A percentile compares a stretch with the other conserved stretches of the same genome.
These are phyloP conservation scores for Diutina ranongensis DNA, from an alignment of 1,139 yeast species.

Conservation along the genomic window DNA sequence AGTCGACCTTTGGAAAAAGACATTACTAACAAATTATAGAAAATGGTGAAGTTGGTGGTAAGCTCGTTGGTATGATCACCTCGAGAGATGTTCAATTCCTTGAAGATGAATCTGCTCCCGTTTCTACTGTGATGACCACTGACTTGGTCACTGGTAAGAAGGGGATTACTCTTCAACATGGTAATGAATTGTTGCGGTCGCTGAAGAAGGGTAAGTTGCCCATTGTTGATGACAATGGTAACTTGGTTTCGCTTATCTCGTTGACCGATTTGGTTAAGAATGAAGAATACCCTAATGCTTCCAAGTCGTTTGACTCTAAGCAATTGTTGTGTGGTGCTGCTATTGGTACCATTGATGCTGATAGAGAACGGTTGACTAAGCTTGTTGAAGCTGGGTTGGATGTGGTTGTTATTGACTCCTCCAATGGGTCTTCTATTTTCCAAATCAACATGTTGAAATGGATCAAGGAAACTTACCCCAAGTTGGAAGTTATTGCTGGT, in stretches of 20 bases:
- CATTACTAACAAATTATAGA: constrained; percentile 39
- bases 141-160: constrained; percentile 75
- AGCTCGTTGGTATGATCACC: constrained; percentile 88
- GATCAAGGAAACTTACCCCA: constrained; percentile 74
- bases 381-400: constrained; percentile 96
- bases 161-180: constrained; percentile 75
- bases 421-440: constrained; percentile 95
- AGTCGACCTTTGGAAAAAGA: constrained; percentile 23
- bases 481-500: constrained; percentile 89
- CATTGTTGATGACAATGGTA: constrained; percentile 67
- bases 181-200: constrained; percentile 79
- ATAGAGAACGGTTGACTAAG: constrained; percentile 70
- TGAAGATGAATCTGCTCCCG: constrained; percentile 52
- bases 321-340: constrained; percentile 99
- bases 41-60: constrained; percentile 77
- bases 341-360: constrained; percentile 87
- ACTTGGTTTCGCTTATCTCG: constrained; percentile 78
- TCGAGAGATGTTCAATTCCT: constrained; percentile 96
- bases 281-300: constrained; percentile 86
- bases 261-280: constrained; percentile 97
- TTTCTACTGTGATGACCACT: constrained; percentile 79
- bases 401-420: constrained; percentile 90
- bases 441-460: constrained; percentile 88
- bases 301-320: constrained; percentile 85
- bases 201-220: constrained; percentile 98